Evolutionary conservation across 768 basidiomycete species (phyloP).

Genomic region (Coprinopsis sp.): DNA sequence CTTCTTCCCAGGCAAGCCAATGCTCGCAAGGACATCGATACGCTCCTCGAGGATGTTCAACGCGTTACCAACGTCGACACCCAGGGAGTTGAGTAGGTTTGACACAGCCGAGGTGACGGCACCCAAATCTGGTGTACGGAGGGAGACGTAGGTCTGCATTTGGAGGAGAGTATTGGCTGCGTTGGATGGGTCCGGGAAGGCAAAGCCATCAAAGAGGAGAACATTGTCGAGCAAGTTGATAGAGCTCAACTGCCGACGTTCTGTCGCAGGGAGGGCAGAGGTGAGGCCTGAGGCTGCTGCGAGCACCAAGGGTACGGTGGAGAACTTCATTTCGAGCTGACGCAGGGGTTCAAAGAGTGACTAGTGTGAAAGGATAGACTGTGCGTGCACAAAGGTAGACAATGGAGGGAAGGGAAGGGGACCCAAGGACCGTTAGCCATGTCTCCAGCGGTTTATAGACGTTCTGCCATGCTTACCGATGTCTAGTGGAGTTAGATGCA

Average conservation of each 20-base stretch:
- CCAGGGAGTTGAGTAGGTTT: conserved; percentile 20
- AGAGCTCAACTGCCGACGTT: conserved; percentile 15
- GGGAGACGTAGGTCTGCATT: conserved; percentile 34
- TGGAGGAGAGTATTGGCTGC: conserved; percentile 26
- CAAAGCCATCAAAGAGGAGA: conserved; percentile 36
- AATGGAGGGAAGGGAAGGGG: too few species aligned
- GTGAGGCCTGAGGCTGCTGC: too few species aligned
- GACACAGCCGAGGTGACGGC: conserved; percentile 19
- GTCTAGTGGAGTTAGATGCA: too few species aligned
- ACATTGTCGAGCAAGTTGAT: conserved; percentile 27
- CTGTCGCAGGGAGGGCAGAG: too few species aligned
- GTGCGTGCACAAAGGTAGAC: too few species aligned
- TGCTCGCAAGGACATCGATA: conserved; percentile 29
- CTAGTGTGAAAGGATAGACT: too few species aligned
- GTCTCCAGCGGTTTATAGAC: too few species aligned
- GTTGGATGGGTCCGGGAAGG: conserved; percentile 32
- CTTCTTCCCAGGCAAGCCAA: conserved; percentile 29
- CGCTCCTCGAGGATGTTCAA: conserved; percentile 24
- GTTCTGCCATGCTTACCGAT: too few species aligned
- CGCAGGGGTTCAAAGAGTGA: too few species aligned
- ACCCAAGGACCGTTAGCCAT: too few species aligned
- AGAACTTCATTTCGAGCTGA: too few species aligned
- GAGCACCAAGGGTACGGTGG: too few species aligned
- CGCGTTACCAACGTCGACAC: conserved; percentile 27
- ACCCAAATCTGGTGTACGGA: conserved; percentile 23